Evolutionary conservation across 768 basidiomycete species (phyloP).

Genomic region (Lactarius evosmus): DNA sequence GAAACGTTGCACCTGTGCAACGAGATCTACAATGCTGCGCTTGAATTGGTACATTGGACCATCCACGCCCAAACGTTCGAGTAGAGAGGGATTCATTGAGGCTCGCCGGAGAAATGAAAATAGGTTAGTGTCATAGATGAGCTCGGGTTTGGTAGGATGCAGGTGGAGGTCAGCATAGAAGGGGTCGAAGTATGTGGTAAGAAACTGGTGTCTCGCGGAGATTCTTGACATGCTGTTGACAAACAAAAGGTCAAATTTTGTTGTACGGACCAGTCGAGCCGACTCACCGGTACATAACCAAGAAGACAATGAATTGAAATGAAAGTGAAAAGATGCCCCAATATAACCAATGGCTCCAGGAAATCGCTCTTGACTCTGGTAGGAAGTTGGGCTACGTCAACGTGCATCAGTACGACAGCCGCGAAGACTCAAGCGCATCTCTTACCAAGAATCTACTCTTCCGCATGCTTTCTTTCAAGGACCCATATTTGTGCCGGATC

Average conservation of each 20-base stretch:
- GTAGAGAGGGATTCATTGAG: conserved; percentile 8
- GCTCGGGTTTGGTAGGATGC: conserved; percentile 42
- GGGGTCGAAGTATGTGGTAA: conserved; percentile 76
- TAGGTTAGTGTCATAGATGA: conserved; percentile 39
- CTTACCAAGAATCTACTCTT: conserved; percentile 42
- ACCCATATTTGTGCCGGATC: conserved; percentile 36
- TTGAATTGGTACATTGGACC: conserved; percentile 11
- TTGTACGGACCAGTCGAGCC: not conserved
- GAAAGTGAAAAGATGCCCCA: conserved; percentile 38
- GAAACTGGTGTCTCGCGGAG: conserved; percentile 54
- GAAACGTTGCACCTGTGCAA: conserved; percentile 20
- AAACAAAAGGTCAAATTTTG: conserved; percentile 1
- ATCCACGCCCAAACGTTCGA: conserved; percentile 15
- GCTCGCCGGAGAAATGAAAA: conserved; percentile 28
- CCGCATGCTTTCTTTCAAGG: conserved; percentile 39
- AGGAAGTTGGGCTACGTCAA: conserved; percentile 26
- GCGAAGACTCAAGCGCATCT: not conserved
- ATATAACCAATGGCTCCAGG: conserved; percentile 36
- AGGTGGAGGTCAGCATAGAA: conserved; percentile 70
- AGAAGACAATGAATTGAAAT: conserved; percentile 47
- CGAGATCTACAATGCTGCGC: conserved; percentile 7
- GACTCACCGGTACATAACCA: conserved; percentile 58
- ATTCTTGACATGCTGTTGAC: conserved; percentile 43
- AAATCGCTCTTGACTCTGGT: conserved; percentile 15
- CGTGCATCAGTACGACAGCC: not conserved